Percentiles rank a stretch among this genome's conserved stretches.
Evolutionary conservation across 1,139 yeast genomes (phyloP).

Genomic region (Suhomyces kunorum): DNA sequence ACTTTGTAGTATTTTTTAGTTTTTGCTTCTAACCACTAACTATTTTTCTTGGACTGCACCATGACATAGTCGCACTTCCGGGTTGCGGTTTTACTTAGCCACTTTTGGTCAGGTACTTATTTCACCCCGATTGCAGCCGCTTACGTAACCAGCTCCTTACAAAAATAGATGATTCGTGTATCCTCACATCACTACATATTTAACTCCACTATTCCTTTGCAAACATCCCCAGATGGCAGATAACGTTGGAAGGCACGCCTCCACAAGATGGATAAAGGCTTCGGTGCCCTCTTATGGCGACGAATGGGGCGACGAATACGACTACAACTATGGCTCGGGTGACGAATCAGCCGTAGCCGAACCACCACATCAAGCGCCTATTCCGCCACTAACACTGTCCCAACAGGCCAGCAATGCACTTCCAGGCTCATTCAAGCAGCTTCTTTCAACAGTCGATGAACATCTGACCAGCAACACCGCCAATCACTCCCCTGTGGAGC

Average conservation of each 20-base stretch:
- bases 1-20: no score
- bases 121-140: background rate
- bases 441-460: background rate
- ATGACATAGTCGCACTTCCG: no score
- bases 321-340: conserved; percentile 29
- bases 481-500: background rate
- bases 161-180: conserved; percentile 6
- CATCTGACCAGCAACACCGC: background rate
- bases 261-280: conserved; percentile 67
- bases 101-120: background rate
- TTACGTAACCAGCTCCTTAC: conserved; percentile 1
- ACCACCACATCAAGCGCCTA: background rate
- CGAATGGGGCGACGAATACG: conserved; percentile 54
- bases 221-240: conserved; percentile 33
- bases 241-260: conserved; percentile 55
- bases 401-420: background rate
- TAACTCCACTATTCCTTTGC: background rate
- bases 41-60: background rate
- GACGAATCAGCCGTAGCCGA: conserved; percentile 1
- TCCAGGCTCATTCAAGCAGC: background rate
- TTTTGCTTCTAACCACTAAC: no score
- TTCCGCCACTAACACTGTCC: background rate
- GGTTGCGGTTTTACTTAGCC: background rate
- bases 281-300: conserved; percentile 60
- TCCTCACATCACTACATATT: no score